Evolutionary conservation across 148 eudicot species (phyloP).

Genomic region (Fagopyrum homotropicum): DNA sequence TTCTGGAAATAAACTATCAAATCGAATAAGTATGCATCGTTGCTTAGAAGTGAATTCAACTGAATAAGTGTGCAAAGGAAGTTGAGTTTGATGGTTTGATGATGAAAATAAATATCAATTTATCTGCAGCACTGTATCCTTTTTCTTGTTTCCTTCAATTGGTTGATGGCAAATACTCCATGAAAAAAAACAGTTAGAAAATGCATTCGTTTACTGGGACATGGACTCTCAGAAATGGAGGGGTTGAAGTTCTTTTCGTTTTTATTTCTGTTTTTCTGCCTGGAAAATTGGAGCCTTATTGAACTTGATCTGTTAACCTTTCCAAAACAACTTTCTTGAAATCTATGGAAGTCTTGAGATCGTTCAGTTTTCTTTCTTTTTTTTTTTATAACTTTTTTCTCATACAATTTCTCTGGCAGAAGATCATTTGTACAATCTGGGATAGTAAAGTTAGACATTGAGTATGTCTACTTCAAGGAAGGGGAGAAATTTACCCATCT

Average conservation of each 20-base stretch:
- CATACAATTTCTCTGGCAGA: neutral
- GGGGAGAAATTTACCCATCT: slow-evolving; percentile 71
- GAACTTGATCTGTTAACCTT: neutral
- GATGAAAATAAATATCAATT: neutral
- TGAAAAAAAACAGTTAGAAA: neutral
- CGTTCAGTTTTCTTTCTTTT: neutral
- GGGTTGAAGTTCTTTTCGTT: neutral
- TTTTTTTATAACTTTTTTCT: neutral
- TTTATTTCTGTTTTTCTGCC: neutral
- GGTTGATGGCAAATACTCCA: neutral
- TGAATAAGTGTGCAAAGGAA: neutral
- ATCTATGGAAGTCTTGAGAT: neutral
- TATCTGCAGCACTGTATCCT: neutral
- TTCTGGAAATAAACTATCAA: neutral
- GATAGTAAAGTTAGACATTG: neutral
- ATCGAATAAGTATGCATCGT: neutral
- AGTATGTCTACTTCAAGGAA: slow-evolving; percentile 40
- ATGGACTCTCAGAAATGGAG: too few species aligned
- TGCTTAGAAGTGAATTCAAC: neutral
- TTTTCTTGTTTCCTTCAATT: neutral
- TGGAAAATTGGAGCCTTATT: neutral
- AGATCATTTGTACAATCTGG: neutral
- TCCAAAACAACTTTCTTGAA: neutral
- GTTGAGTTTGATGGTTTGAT: neutral
- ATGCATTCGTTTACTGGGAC: too few species aligned